Percentiles rank a stretch among this genome's conserved stretches.
Evolutionary conservation across 768 basidiomycete species (phyloP).

Genomic region (Lanmaoa rubissima): DNA sequence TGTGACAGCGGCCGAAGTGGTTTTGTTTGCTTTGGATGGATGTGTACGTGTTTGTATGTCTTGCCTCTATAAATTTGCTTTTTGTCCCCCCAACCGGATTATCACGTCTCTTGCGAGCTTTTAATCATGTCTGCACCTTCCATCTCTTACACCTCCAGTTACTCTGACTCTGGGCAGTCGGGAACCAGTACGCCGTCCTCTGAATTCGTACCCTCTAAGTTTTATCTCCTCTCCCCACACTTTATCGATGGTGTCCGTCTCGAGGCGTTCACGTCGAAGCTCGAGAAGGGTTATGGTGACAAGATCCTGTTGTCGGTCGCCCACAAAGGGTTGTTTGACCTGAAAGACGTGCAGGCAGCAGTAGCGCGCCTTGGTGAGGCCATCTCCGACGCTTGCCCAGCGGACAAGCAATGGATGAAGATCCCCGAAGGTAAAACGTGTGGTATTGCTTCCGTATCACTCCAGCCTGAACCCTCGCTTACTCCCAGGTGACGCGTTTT

Average conservation of each 20-base stretch:
- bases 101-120: background rate
- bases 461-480: background rate
- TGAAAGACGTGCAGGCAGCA: conserved; percentile 5
- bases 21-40: background rate
- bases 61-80: conserved; percentile 23
- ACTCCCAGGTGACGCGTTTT: conserved; percentile 12
- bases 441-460: background rate
- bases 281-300: conserved; percentile 30
- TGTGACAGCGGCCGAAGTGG: background rate
- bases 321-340: conserved; percentile 11
- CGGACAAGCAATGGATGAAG: conserved; percentile 18
- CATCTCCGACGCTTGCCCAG: conserved; percentile 8
- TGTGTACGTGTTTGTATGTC: conserved; percentile 28
- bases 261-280: conserved; percentile 15
- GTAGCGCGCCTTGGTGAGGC: conserved; percentile 10
- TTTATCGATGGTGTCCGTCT: conserved; percentile 15
- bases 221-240: conserved; percentile 25
- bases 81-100: conserved; percentile 1
- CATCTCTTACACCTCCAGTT: conserved; percentile 9
- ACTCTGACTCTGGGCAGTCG: conserved; percentile 17
- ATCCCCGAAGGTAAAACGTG: conserved; percentile 17
- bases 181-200: conserved; percentile 25
- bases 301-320: conserved; percentile 25
- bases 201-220: conserved; percentile 19
- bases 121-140: conserved; percentile 22